Conservation (phyloP, 495 filamentous ascomycete genomes). For the Penicillium antarcticum region DNA sequence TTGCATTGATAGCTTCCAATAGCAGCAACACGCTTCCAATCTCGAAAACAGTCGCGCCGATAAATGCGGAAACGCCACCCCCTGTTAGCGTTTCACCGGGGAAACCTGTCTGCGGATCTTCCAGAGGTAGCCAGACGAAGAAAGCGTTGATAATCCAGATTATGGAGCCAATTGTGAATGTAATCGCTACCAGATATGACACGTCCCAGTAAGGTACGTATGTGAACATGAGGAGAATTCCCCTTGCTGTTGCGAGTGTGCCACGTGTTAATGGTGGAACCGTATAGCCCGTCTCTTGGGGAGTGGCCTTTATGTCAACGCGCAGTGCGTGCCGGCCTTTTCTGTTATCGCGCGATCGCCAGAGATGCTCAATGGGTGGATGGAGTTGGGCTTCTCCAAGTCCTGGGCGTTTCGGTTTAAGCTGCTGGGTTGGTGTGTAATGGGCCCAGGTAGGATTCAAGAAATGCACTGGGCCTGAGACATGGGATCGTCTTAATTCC, state of each 20-base stretch:
- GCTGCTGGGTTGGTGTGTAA: conserved; percentile 2
- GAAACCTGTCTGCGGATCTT: conserved; percentile 53
- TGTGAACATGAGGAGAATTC: conserved; percentile 54
- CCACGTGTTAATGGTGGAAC: conserved; percentile 45
- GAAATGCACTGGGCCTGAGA: conserved; percentile 19
- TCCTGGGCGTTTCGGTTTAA: not conserved
- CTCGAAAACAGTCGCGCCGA: conserved; percentile 70
- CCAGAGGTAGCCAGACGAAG: conserved; percentile 62
- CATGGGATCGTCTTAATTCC: conserved; percentile 8
- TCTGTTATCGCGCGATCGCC: conserved; percentile 67
- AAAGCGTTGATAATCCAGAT: conserved; percentile 69
- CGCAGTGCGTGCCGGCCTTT: conserved; percentile 64
- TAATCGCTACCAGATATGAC: conserved; percentile 60
- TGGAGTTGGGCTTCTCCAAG: conserved; percentile 1
- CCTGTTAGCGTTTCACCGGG: conserved; percentile 45
- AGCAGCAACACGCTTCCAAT: conserved; percentile 62
- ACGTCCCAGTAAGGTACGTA: conserved; percentile 66
- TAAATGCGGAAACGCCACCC: conserved; percentile 63
- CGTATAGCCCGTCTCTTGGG: conserved; percentile 21
- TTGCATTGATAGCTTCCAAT: conserved; percentile 68
- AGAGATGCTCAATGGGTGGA: conserved; percentile 37
- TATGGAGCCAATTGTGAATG: conserved; percentile 62
- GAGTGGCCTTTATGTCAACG: conserved; percentile 31
- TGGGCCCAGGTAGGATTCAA: conserved; percentile 22
- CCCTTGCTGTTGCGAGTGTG: conserved; percentile 32